These are phyloP conservation scores for Trichoderma guizhouense DNA, from an alignment of 2,329 filamentous ascomycete genomes.

Conservation along the genomic window DNA sequence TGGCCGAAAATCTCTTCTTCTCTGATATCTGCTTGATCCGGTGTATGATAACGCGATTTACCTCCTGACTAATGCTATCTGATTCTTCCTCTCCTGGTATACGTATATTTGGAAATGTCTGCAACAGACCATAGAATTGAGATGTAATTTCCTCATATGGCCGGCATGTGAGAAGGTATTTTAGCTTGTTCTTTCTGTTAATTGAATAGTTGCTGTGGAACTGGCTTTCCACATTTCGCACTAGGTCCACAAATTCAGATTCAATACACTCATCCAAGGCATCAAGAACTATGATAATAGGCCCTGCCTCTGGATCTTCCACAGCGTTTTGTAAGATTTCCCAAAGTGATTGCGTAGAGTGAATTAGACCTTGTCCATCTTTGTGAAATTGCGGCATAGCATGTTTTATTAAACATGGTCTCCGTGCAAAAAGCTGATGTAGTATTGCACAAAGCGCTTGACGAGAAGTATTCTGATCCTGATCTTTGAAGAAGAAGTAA, in stretches of 20 bases:
- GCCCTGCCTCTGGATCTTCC: fast-evolving
- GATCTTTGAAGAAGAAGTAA: background rate
- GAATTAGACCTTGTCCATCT: fast-evolving
- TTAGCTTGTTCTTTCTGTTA: background rate
- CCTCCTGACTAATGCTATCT: background rate
- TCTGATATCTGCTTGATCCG: background rate
- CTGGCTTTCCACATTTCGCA: background rate
- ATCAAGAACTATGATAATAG: background rate
- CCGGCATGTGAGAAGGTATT: background rate
- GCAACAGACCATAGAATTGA: background rate
- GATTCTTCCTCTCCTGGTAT: background rate
- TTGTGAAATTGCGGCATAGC: fast-evolving
- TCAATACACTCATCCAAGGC: background rate
- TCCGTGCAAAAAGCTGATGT: background rate
- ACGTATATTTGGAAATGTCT: background rate
- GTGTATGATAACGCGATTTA: background rate
- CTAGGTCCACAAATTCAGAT: background rate
- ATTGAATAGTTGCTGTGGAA: fast-evolving
- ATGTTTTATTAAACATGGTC: fast-evolving
- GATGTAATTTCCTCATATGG: background rate
- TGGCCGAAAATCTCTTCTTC: fast-evolving
- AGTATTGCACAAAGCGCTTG: background rate
- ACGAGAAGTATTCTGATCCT: background rate
- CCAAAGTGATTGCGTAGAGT: background rate
- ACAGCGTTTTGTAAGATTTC: fast-evolving